Evolutionary conservation across 2,329 filamentous ascomycete genomes (phyloP).

Genomic region (Hortaea werneckii): DNA sequence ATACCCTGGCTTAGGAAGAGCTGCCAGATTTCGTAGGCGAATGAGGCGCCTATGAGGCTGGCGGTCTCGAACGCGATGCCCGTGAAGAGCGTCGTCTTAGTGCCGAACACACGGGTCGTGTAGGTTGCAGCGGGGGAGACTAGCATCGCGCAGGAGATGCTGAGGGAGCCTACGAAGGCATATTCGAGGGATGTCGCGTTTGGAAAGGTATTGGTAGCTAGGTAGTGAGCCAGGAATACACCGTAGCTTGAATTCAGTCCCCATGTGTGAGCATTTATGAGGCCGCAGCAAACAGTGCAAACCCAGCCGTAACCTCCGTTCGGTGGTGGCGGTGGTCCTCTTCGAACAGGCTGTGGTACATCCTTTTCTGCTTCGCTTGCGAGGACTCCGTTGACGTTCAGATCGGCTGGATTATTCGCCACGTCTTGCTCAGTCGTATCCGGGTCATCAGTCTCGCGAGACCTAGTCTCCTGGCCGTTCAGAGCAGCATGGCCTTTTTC

Average conservation of each 20-base stretch:
- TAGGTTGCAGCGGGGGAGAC: slow-evolving; percentile 59
- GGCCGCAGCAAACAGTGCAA: slow-evolving; percentile 35
- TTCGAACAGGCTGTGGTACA: not conserved
- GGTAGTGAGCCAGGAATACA: slow-evolving; percentile 68
- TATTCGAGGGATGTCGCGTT: slow-evolving; percentile 56
- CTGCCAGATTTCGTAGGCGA: slow-evolving; percentile 61
- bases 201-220: slow-evolving; percentile 52
- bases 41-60: slow-evolving; percentile 60
- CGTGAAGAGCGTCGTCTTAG: slow-evolving; percentile 51
- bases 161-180: slow-evolving; percentile 67
- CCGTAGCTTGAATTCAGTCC: slow-evolving; percentile 45
- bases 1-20: slow-evolving; percentile 66
- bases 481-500: no score
- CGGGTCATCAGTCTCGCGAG: no score
- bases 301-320: slow-evolving; percentile 52
- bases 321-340: slow-evolving; percentile 4
- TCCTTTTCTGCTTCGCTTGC: not conserved
- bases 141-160: slow-evolving; percentile 55
- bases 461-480: no score
- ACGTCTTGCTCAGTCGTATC: no score
- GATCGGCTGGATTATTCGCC: not conserved
- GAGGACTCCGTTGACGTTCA: not conserved
- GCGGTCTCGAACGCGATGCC: slow-evolving; percentile 55
- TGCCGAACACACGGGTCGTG: slow-evolving; percentile 52
- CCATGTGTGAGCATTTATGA: slow-evolving; percentile 41